These are phyloP conservation scores for Cyamopsis tetragonoloba DNA, from an alignment of 306 rosid species.

Conservation along the genomic window DNA sequence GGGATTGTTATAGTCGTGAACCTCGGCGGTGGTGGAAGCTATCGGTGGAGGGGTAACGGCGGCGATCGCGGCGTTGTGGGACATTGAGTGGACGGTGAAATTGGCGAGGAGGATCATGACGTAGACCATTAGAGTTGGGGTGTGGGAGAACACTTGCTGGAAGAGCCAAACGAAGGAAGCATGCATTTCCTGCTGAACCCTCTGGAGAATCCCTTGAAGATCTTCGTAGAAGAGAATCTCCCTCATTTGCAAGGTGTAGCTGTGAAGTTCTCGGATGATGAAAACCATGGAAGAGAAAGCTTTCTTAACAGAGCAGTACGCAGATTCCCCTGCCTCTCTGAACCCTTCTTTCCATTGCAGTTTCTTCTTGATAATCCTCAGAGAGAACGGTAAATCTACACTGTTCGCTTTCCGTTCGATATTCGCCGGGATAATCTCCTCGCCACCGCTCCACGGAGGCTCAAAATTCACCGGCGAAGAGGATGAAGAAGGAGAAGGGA, in stretches of 20 bases:
- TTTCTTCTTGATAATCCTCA: constrained; percentile 77
- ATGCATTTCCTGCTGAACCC: constrained; percentile 83
- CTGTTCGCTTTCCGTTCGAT: constrained; percentile 84
- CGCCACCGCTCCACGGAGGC: constrained; percentile 48
- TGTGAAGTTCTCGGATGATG: constrained; percentile 80
- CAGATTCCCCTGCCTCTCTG: constrained; percentile 64
- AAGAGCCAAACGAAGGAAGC: constrained; percentile 95
- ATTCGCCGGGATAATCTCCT: constrained; percentile 48
- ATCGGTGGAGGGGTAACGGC: constrained; percentile 30
- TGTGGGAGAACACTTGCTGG: constrained; percentile 85
- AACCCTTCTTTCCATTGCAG: constrained; percentile 64
- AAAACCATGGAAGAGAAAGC: constrained; percentile 94
- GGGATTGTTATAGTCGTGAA: constrained; percentile 1
- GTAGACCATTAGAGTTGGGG: constrained; percentile 88
- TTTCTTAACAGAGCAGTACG: constrained; percentile 64
- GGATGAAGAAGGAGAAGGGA: neutral
- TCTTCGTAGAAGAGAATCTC: constrained; percentile 66
- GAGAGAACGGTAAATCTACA: constrained; percentile 77
- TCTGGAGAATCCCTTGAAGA: constrained; percentile 60
- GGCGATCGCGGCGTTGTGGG: constrained; percentile 62
- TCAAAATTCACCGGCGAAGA: constrained; percentile 12
- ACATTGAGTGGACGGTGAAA: constrained; percentile 76
- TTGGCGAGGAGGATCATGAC: constrained; percentile 86
- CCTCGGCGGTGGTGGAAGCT: constrained; percentile 12
- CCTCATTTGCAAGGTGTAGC: constrained; percentile 72